Evolutionary conservation across 345 rosid species (phyloP).

Genomic region (Turritis glabra): DNA sequence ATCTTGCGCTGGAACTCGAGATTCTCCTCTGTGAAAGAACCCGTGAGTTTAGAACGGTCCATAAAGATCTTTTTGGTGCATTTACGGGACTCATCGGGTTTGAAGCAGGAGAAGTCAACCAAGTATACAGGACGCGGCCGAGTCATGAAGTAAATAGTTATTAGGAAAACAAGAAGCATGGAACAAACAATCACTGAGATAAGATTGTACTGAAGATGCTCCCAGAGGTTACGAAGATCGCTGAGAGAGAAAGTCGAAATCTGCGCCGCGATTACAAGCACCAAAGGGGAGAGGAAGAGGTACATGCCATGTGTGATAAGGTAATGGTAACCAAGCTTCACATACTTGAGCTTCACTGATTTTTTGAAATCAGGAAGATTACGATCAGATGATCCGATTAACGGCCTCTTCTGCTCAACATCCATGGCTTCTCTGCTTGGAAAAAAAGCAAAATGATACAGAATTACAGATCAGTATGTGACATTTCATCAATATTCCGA

Average conservation of each 20-base stretch:
- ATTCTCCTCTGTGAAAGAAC: conserved; percentile 50
- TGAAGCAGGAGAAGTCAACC: conserved; percentile 53
- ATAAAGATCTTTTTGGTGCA: conserved; percentile 48
- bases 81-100: conserved; percentile 50
- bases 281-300: conserved; percentile 55
- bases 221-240: conserved; percentile 48
- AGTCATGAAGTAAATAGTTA: conserved; percentile 50
- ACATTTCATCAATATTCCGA: background rate
- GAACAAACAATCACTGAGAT: conserved; percentile 51
- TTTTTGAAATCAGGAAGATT: conserved; percentile 67
- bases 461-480: background rate
- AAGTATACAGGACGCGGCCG: conserved; percentile 58
- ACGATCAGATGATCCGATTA: conserved; percentile 40
- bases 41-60: conserved; percentile 48
- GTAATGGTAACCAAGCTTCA: conserved; percentile 72
- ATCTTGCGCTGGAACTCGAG: conserved; percentile 58
- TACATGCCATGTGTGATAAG: conserved; percentile 67
- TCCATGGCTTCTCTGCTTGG: conserved; percentile 30
- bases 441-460: background rate
- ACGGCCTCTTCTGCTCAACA: conserved; percentile 42
- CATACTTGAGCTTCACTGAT: conserved; percentile 62
- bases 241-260: conserved; percentile 43
- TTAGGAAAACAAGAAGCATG: conserved; percentile 44
- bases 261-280: conserved; percentile 49
- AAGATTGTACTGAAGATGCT: conserved; percentile 53